Evolutionary conservation across 2,329 filamentous ascomycete genomes (phyloP).

Genomic region (Xylaria sp.): DNA sequence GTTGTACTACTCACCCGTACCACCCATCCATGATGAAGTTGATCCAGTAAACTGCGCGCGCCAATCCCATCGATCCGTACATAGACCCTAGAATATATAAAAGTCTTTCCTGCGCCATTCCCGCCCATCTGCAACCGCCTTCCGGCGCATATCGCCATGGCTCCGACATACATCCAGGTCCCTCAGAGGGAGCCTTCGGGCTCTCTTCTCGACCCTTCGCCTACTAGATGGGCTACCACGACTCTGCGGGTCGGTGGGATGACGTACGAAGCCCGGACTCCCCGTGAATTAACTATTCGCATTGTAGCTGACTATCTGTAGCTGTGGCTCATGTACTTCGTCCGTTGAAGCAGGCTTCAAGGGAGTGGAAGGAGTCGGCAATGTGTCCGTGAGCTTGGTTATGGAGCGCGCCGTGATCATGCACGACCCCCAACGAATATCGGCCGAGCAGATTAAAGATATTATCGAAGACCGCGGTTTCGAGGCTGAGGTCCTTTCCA

Average conservation of each 20-base stretch:
- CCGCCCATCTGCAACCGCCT: neutral
- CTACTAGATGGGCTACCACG: conserved; percentile 83
- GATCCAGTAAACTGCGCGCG: conserved; percentile 35
- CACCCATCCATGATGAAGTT: conserved; percentile 39
- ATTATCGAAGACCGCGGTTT: conserved; percentile 94
- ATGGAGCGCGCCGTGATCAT: conserved; percentile 96
- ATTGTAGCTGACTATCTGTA: conserved; percentile 59
- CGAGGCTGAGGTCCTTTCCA: conserved; percentile 87
- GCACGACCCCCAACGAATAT: conserved; percentile 81
- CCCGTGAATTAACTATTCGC: conserved; percentile 4
- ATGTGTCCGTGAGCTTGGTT: conserved; percentile 89
- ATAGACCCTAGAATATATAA: conserved; percentile 16
- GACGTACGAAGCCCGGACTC: conserved; percentile 60
- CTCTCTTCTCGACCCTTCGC: conserved; percentile 52
- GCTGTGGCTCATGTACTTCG: conserved; percentile 92
- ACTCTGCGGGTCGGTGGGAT: conserved; percentile 91
- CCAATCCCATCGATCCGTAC: conserved; percentile 24
- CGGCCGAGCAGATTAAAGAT: conserved; percentile 80
- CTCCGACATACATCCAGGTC: conserved; percentile 61
- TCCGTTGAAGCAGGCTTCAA: conserved; percentile 94
- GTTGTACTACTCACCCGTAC: conserved; percentile 10
- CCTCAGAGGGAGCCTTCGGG: conserved; percentile 53
- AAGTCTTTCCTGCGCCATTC: conserved; percentile 5
- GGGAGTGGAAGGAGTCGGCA: conserved; percentile 81
- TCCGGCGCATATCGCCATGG: conserved; percentile 55